Evolutionary conservation across 164 flowering plant genomes (phyloP), one percentile per base, ranked within the genome.

Genomic region (Nymphaea colorata): DNA sequence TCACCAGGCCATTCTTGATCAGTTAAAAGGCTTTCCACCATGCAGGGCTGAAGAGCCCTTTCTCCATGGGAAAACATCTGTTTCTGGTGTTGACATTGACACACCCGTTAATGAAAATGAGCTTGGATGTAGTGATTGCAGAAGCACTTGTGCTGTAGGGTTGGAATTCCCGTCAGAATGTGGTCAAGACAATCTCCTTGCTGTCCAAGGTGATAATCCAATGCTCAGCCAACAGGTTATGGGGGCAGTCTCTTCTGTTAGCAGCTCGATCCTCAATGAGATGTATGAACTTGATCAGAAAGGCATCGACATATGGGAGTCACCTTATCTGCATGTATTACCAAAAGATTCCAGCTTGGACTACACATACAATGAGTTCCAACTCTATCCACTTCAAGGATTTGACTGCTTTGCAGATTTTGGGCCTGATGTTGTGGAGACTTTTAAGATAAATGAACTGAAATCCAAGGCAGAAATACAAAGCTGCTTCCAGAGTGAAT

Each of bases 311-410:
- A 72, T 69, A 51, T 64, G 70, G 67, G 85, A 80, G 61, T 69
- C 79, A 36, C 55, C 59, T 12, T 75, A 67, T 65, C 72, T 66
- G 72, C 79, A 68, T 77, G 53, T 70, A 2, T 64, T 68, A 43
- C 65, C 67, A 60, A 80, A 76, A 67, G 79, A 74, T 4, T 69
- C 79, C 45, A 62, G 70, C 61, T 69, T 68, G 60, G 67, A 66
- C 11, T 59, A 82, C 53, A 61, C 76, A 41, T 76, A 75, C 36
- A 85, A 81, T 62, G 81, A 82, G 59, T 69, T 79, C 11, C 78
- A 75, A 47, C 59, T 73, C 73, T 69, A 62, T 67, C 75, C 73
- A 75, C 77, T 80, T 63, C 81, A 82, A 69, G 89, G 80, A 57
- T 84, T 80, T 41, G 76, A 72, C 61, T 71, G 43, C 65, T 55